A percentile compares a stretch with the other conserved stretches of the same genome.
Evolutionary conservation across 441 rosid species (phyloP).

Genomic region (Arabidopsis hybrid): DNA sequence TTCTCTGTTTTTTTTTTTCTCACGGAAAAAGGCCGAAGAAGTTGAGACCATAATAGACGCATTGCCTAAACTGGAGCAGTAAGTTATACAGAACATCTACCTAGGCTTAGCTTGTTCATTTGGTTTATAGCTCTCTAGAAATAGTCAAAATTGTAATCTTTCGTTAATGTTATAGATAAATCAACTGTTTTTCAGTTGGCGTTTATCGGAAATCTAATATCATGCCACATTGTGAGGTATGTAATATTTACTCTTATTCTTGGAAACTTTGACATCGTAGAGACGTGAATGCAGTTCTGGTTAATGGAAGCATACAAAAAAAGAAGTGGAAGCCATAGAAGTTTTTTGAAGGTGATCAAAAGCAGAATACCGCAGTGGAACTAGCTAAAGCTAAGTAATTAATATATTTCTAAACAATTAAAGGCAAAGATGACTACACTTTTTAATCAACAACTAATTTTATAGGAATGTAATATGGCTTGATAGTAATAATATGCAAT

Average conservation of each 20-base stretch:
- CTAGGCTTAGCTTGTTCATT: background rate
- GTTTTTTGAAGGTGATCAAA: no score
- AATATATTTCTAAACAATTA: no score
- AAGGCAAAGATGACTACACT: no score
- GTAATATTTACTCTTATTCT: constrained; percentile 8
- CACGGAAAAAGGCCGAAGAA: constrained; percentile 90
- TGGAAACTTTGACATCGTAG: background rate
- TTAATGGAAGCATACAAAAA: no score
- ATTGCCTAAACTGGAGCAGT: constrained; percentile 89
- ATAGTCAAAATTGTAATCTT: constrained; percentile 4
- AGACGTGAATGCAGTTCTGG: no score
- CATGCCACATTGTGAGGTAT: constrained; percentile 80
- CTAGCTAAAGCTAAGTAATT: no score
- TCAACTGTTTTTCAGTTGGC: constrained; percentile 95
- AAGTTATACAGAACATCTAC: constrained; percentile 42
- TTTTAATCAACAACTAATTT: no score
- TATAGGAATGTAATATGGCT: no score
- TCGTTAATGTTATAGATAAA: constrained; percentile 62
- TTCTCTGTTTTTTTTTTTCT: constrained; percentile 1
- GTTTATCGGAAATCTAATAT: constrained; percentile 87
- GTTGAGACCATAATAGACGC: constrained; percentile 89
- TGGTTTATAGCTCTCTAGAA: constrained; percentile 10
- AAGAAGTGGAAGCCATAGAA: no score
- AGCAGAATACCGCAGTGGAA: no score
- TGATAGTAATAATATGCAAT: no score